Base-by-base conservation (phyloP, 352 stramenopile genomes). In the Phytopythium cucurbitacearum region DNA sequence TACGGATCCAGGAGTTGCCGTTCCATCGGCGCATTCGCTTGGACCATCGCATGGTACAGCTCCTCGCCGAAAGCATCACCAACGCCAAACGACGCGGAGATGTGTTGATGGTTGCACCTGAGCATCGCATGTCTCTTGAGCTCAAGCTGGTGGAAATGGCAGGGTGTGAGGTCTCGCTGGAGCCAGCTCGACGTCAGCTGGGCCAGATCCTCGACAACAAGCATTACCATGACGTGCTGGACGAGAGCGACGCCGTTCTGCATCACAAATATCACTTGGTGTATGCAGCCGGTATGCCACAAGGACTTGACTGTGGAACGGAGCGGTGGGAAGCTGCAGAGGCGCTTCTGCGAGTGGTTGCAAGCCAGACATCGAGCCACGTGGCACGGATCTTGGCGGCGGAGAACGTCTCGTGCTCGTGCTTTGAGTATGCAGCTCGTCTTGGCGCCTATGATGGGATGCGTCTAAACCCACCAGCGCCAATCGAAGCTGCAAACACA, bases 111-210 rank as follows among this genome's bases (percentile, higher is more conserved):
- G 63, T 97, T 38, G 69, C 91, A 12, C 87, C 88, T 7, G 88
- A 96, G 61, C 80, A 96, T 57, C 75, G 88, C 9, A 76, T 96
- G 44, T 97, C 89, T n/a, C 66, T 97, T 1, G 78, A 95, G 52
- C 69, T 97, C 0, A 95, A 97, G 58, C 61, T 85, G 2, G 42
- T 69, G 32, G 51, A 68, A 1, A 6, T 64, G 1, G 39, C 51
- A 3, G 2, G 13, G 65, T 2, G 40, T 3, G 0, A 3, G 38
- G 11, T 28, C 8, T 1, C 4, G 39, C 10, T 13, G 15, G 5
- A 40, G 3, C 21, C 21, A 28, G 21, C 21, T 28, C 21, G 21
- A 28, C 21, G 21, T 28, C 21, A 28, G 21, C 21, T 86, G 16
- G 62, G 76, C n/a, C 51, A 64, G 13, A 64, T 84, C 28, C 60